Evolutionary conservation across 768 basidiomycete species (phyloP), one percentile per base, ranked within the genome.

Genomic region (Lentinula lateritia): DNA sequence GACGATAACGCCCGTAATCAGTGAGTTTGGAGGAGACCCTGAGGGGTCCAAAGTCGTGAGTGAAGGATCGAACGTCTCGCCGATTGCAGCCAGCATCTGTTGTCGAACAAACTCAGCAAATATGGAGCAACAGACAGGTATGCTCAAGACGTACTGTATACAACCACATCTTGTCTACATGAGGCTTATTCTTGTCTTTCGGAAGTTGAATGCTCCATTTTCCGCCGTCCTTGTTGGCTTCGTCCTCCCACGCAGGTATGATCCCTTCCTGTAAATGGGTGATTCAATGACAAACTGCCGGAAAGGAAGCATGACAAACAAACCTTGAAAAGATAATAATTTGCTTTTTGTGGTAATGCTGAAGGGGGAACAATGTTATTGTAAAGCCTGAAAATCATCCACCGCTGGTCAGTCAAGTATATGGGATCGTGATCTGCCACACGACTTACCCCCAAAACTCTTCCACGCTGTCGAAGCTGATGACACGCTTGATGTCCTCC

Each of bases 151-250:
- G 45, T 72, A 97, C 96, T 55, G 97, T 99, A 77, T 95, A 95
- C 59, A 99, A 82, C 97, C 97, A 99, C 90, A 95, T 94, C 73
- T 87, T 89, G 73, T 99, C 96, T 54, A 99, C 89, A 55, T 84
- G 76, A 34, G 63, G 68, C 53, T 90, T 82, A 72, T 92, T 96
- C 79, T 98, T 98, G 69, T 98, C 96, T 74, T 90, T 89, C 23
- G 97, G 97, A 23, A 99, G 78, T 74, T 99, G 97, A 64, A 98
- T 94, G 70, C 90, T 91, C 97, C 97, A 99, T 78, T 99, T 99
- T 53, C 97, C 97, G 57, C 97, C 97, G 65, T 90, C 81, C 74
- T 95, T 95, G 78, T 99, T 99, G 18, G 94, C 94, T 52, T 93
- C 89, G 67, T 97, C 95, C 71, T 97, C 95, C 95, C 95, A 97